phyloP scores from a whole-genome alignment of 345 rosid genomes.

The Populus alba region DNA sequence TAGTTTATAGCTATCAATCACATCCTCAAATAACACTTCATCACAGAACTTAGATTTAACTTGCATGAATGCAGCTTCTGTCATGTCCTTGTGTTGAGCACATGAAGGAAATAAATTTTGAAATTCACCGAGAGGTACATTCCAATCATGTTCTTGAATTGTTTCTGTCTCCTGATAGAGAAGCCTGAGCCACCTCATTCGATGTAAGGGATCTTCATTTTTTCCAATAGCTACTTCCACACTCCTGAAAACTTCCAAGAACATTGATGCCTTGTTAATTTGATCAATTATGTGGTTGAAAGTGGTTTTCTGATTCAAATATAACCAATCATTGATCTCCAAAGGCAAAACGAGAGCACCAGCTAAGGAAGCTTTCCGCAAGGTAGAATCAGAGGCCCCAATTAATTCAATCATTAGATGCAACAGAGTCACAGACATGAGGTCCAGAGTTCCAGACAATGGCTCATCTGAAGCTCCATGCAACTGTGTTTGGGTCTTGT shows the following conservation, averaged over 20 bases:
- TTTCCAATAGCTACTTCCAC: constrained; percentile 29
- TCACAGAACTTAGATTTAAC: constrained; percentile 44
- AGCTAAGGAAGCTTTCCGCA: constrained; percentile 53
- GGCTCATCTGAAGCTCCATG: constrained; percentile 10
- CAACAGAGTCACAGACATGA: constrained; percentile 34
- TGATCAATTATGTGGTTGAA: constrained; percentile 35
- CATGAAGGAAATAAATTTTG: constrained; percentile 19
- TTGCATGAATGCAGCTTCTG: constrained; percentile 31
- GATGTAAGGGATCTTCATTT: constrained; percentile 35
- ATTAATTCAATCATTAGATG: constrained; percentile 40
- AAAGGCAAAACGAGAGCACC: constrained; percentile 31
- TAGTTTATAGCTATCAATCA: constrained; percentile 25
- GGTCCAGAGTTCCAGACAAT: constrained; percentile 23
- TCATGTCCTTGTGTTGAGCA: constrained; percentile 24
- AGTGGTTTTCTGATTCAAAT: constrained; percentile 37
- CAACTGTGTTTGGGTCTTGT: constrained; percentile 10
- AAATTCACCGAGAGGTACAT: constrained; percentile 13
- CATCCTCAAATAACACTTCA: constrained; percentile 39
- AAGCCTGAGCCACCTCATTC: constrained; percentile 44
- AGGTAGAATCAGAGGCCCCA: constrained; percentile 39
- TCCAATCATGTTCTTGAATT: constrained; percentile 13
- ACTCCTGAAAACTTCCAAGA: constrained; percentile 31
- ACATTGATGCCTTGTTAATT: constrained; percentile 24
- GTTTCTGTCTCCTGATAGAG: constrained; percentile 26
- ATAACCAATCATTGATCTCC: constrained; percentile 26